Conservation (phyloP, 2,329 filamentous ascomycete genomes). For the Epichloe aotearoae region DNA sequence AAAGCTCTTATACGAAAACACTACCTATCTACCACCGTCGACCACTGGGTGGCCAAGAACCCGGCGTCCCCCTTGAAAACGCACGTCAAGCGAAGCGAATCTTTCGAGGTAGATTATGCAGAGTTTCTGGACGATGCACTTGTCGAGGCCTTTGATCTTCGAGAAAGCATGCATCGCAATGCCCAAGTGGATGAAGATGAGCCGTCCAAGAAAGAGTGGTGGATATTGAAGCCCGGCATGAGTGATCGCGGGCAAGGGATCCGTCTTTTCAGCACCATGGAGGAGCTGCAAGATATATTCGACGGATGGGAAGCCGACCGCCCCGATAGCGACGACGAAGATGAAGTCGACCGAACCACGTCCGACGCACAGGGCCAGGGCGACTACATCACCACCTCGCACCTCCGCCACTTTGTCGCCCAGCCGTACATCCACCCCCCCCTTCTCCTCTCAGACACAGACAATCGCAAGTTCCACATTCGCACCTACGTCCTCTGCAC, state of each 20-base stretch:
- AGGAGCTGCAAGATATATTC: slow-evolving; percentile 75
- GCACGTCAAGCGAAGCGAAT: slow-evolving; percentile 65
- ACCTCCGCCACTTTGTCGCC: slow-evolving; percentile 89
- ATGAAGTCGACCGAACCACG: slow-evolving; percentile 25
- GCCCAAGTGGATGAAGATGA: slow-evolving; percentile 14
- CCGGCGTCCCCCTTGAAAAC: slow-evolving; percentile 55
- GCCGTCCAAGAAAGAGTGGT: slow-evolving; percentile 56
- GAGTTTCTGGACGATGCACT: slow-evolving; percentile 93
- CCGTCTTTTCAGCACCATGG: slow-evolving; percentile 71
- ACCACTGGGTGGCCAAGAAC: slow-evolving; percentile 76
- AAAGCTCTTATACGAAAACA: slow-evolving; percentile 96
- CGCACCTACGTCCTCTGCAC: slow-evolving; percentile 77
- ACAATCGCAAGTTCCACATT: slow-evolving; percentile 82
- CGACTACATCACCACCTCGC: slow-evolving; percentile 64
- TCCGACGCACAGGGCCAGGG: slow-evolving; percentile 19
- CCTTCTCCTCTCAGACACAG: slow-evolving; percentile 59
- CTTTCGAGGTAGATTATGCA: slow-evolving; percentile 91
- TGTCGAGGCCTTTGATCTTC: slow-evolving; percentile 77
- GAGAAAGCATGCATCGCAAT: slow-evolving; percentile 64
- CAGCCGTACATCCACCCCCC: slow-evolving; percentile 81
- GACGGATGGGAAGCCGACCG: slow-evolving; percentile 72
- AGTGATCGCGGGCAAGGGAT: slow-evolving; percentile 93
- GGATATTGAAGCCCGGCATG: slow-evolving; percentile 98
- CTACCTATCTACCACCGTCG: slow-evolving; percentile 72
- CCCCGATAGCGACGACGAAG: slow-evolving; percentile 53